Evolutionary conservation across 768 basidiomycete genomes (phyloP).

Genomic region (Dendrothele bispora): DNA sequence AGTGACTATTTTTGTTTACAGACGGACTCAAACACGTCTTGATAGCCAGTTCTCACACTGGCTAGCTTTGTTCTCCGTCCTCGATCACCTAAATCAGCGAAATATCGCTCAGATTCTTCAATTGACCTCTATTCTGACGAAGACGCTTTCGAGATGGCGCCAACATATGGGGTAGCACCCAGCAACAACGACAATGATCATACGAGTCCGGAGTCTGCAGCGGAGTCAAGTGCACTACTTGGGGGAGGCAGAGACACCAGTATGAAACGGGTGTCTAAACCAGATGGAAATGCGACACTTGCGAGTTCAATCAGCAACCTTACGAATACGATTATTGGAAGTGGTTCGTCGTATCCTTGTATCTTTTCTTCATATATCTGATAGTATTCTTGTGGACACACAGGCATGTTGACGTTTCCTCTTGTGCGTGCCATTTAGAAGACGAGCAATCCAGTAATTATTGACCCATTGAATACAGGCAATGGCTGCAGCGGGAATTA

Average conservation of each 20-base stretch:
- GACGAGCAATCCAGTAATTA: not conserved
- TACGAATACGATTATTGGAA: conserved; percentile 90
- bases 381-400: conserved; percentile 5
- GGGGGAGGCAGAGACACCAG: conserved; percentile 36
- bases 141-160: conserved; percentile 59
- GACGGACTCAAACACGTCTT: too few species aligned
- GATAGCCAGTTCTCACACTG: too few species aligned
- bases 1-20: too few species aligned
- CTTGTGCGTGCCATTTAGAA: conserved; percentile 43
- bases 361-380: conserved; percentile 8
- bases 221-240: conserved; percentile 64
- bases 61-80: too few species aligned
- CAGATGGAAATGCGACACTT: conserved; percentile 70
- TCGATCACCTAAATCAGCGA: too few species aligned
- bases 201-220: conserved; percentile 22
- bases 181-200: conserved; percentile 36
- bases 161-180: conserved; percentile 62
- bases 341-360: conserved; percentile 53
- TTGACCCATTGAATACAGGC: conserved; percentile 48
- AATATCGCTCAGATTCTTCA: too few species aligned
- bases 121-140: too few species aligned
- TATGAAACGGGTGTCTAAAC: conserved; percentile 18
- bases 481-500: conserved; percentile 85
- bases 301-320: conserved; percentile 76
- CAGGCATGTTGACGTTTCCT: conserved; percentile 89